Conservation (phyloP, 805 yeast species). For the Naumovozyma baii region DNA sequence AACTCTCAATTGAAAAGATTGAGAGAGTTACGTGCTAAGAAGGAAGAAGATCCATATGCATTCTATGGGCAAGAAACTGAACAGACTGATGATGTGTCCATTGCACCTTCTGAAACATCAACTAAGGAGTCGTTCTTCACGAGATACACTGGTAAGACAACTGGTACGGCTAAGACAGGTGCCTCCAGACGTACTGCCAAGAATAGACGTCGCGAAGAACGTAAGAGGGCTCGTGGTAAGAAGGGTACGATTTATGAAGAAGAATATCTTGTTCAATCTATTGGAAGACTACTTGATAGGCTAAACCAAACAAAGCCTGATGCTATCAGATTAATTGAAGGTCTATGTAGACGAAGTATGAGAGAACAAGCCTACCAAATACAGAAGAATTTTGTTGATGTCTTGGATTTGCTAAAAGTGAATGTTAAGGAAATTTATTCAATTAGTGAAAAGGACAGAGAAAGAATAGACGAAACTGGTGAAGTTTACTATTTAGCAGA, state of each 20-base stretch:
- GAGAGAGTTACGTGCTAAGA: constrained; percentile 76
- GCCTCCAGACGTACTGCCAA: constrained; percentile 88
- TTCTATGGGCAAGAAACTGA: constrained; percentile 71
- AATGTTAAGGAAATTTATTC: constrained; percentile 67
- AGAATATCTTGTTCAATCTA: constrained; percentile 81
- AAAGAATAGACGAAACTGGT: constrained; percentile 83
- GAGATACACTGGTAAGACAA: constrained; percentile 90
- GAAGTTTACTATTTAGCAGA: constrained; percentile 68
- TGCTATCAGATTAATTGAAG: constrained; percentile 63
- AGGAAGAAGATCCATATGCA: constrained; percentile 72
- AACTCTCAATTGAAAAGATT: constrained; percentile 74
- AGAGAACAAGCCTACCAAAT: constrained; percentile 74
- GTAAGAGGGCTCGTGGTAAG: constrained; percentile 93
- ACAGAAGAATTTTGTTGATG: constrained; percentile 54
- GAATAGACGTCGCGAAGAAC: constrained; percentile 87
- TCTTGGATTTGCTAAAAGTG: constrained; percentile 46
- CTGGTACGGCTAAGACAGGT: constrained; percentile 94
- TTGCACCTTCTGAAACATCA: constrained; percentile 90
- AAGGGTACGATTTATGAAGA: constrained; percentile 97
- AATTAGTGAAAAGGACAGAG: constrained; percentile 77
- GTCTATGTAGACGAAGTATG: constrained; percentile 60
- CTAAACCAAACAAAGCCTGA: constrained; percentile 66
- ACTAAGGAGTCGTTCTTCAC: constrained; percentile 91
- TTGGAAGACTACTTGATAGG: constrained; percentile 81
- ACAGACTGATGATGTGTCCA: constrained; percentile 85